Percentiles rank a stretch among this genome's conserved stretches.
Conservation (phyloP, 2,329 filamentous ascomycete species). For the Fusarium citri region DNA sequence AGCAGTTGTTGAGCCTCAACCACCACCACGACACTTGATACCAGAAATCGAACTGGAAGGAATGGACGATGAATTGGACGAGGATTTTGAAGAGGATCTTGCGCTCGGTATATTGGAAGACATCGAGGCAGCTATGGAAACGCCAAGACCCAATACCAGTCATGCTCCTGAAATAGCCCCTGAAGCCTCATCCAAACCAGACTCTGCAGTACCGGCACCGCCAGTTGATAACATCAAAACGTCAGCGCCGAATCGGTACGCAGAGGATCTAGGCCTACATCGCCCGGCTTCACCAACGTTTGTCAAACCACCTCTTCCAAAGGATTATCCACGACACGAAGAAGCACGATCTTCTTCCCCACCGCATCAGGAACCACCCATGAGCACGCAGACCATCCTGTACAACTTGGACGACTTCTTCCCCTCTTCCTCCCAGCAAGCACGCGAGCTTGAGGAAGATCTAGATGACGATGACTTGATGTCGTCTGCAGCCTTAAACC, state of each 20-base stretch:
- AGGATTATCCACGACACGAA: constrained; percentile 3
- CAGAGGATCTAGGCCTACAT: constrained; percentile 38
- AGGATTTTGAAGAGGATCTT: constrained; percentile 44
- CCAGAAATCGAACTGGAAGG: constrained; percentile 22
- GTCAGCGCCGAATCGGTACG: constrained; percentile 15
- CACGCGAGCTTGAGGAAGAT: constrained; percentile 62
- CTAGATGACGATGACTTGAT: constrained; percentile 9
- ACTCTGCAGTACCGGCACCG: background rate
- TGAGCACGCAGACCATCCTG: constrained; percentile 66
- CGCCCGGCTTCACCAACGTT: constrained; percentile 10
- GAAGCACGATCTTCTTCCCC: constrained; percentile 29
- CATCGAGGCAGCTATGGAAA: constrained; percentile 34
- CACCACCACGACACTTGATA: background rate
- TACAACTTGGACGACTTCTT: constrained; percentile 65
- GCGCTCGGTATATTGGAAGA: constrained; percentile 43
- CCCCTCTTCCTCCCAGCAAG: constrained; percentile 67
- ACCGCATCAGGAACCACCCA: constrained; percentile 46
- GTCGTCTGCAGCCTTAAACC: constrained; percentile 1
- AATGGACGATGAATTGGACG: constrained; percentile 45
- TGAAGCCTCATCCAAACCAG: background rate
- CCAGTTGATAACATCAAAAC: background rate
- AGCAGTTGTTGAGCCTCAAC: background rate
- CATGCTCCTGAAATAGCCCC: background rate
- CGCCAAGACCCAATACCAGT: background rate
- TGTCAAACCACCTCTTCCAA: constrained; percentile 1